Conservation (phyloP, 352 stramenopile genomes). For the Phytophthora quininea region DNA sequence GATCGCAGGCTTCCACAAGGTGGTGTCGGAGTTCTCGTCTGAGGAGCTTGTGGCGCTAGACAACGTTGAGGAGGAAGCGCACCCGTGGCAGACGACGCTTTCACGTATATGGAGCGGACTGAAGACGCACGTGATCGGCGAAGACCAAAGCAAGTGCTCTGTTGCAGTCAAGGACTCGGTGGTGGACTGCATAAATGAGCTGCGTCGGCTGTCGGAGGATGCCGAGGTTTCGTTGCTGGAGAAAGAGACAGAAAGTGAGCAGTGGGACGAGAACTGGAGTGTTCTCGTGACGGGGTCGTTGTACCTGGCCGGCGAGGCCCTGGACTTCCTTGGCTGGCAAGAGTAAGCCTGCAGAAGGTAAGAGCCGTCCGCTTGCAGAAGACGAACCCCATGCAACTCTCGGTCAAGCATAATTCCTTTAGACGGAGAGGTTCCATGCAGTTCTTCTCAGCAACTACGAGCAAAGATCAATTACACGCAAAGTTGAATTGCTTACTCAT, state of each 20-base stretch:
- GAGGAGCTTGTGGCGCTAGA: constrained; percentile 53
- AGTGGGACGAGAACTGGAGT: constrained; percentile 49
- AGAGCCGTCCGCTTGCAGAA: neutral
- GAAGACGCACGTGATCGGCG: constrained; percentile 42
- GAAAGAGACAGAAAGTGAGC: constrained; percentile 11
- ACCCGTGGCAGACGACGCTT: constrained; percentile 68
- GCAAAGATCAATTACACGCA: no score
- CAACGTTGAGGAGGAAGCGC: constrained; percentile 42
- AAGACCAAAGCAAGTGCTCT: constrained; percentile 31
- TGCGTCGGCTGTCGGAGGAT: constrained; percentile 41
- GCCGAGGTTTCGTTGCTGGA: constrained; percentile 18
- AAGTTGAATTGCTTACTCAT: neutral
- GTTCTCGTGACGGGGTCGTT: constrained; percentile 81
- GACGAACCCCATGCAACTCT: constrained; percentile 38
- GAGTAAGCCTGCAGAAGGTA: constrained; percentile 39
- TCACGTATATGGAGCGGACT: constrained; percentile 57
- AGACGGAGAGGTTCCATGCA: constrained; percentile 39
- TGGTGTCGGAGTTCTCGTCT: constrained; percentile 48
- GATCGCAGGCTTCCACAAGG: constrained; percentile 39
- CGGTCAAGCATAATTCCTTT: constrained; percentile 2
- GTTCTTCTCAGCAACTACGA: neutral
- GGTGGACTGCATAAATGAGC: constrained; percentile 62
- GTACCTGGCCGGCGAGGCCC: constrained; percentile 70
- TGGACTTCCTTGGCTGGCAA: constrained; percentile 68
- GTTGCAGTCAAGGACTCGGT: constrained; percentile 62